Evolutionary conservation across 2,329 filamentous ascomycete species (phyloP).

Genomic region (Fusarium papillatum): DNA sequence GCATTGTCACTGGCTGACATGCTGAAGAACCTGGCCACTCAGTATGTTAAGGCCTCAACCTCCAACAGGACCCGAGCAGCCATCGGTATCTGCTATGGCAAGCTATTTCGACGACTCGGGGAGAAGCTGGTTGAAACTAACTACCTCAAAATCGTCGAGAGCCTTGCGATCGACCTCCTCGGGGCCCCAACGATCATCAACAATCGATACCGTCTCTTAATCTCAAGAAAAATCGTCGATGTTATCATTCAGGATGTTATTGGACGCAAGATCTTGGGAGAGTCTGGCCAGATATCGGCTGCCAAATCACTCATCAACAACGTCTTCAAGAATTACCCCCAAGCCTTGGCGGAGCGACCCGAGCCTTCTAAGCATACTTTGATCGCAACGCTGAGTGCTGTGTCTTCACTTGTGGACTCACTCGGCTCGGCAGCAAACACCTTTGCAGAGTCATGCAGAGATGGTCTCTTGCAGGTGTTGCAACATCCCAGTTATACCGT

Average conservation of each 20-base stretch:
- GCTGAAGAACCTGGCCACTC: slow-evolving; percentile 81
- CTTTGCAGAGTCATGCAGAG: slow-evolving; percentile 87
- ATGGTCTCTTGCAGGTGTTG: slow-evolving; percentile 89
- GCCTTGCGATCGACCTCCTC: slow-evolving; percentile 84
- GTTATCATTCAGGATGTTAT: slow-evolving; percentile 88
- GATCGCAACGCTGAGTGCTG: slow-evolving; percentile 81
- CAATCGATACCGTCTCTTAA: slow-evolving; percentile 89
- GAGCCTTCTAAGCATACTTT: slow-evolving; percentile 92
- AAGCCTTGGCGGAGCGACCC: slow-evolving; percentile 86
- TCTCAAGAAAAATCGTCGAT: slow-evolving; percentile 87
- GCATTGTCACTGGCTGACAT: slow-evolving; percentile 83
- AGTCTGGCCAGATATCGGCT: slow-evolving; percentile 88
- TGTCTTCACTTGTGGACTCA: slow-evolving; percentile 82
- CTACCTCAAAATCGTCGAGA: slow-evolving; percentile 85
- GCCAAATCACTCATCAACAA: slow-evolving; percentile 88
- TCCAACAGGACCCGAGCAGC: slow-evolving; percentile 86
- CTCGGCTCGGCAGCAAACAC: slow-evolving; percentile 86
- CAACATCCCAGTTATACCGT: slow-evolving; percentile 98
- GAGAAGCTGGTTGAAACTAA: slow-evolving; percentile 86
- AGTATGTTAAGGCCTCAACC: slow-evolving; percentile 84
- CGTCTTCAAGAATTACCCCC: slow-evolving; percentile 94
- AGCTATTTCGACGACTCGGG: slow-evolving; percentile 82
- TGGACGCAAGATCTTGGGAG: slow-evolving; percentile 85
- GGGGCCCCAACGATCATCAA: slow-evolving; percentile 81
- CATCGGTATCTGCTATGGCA: slow-evolving; percentile 89